Percentiles rank a stretch among this genome's conserved stretches.
Evolutionary conservation across 345 rosid genomes (phyloP).

Genomic region (Firmiana major): DNA sequence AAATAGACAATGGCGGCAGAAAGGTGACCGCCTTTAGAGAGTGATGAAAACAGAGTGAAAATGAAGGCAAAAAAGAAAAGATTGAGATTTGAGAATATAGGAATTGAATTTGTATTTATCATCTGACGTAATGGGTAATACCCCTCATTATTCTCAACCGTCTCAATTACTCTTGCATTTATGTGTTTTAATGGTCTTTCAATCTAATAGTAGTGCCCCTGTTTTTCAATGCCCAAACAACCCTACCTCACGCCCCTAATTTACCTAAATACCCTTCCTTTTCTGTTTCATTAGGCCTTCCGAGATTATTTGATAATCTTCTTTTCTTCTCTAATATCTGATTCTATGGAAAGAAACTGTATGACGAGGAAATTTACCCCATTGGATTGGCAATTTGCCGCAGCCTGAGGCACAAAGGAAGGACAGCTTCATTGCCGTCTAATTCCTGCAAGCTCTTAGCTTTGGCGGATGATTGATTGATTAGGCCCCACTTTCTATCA

Average conservation of each 20-base stretch:
- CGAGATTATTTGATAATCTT: neutral
- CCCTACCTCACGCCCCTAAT: conserved; percentile 37
- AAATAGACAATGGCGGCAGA: conserved; percentile 51
- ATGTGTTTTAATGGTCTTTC: conserved; percentile 76
- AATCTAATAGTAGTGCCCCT: conserved; percentile 38
- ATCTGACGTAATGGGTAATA: conserved; percentile 57
- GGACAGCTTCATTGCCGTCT: neutral
- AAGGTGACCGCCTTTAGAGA: conserved; percentile 59
- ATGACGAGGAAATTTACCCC: too few species aligned
- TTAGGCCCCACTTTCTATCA: conserved; percentile 14
- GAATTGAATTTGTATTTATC: conserved; percentile 78
- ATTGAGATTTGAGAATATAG: conserved; percentile 24
- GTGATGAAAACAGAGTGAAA: conserved; percentile 36
- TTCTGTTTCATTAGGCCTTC: neutral
- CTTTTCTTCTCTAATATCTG: neutral
- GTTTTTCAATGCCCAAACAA: conserved; percentile 68
- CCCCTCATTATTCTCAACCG: conserved; percentile 91
- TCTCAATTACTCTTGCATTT: conserved; percentile 95
- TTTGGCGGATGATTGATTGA: neutral
- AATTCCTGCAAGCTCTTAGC: neutral
- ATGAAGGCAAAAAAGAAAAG: conserved; percentile 9
- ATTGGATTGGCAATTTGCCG: neutral
- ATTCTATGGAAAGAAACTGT: neutral
- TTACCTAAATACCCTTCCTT: conserved; percentile 31
- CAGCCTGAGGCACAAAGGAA: neutral